Evolutionary conservation across 371 early-diverging fungal genomes (phyloP).

Genomic region (Parasitella parasitica): DNA sequence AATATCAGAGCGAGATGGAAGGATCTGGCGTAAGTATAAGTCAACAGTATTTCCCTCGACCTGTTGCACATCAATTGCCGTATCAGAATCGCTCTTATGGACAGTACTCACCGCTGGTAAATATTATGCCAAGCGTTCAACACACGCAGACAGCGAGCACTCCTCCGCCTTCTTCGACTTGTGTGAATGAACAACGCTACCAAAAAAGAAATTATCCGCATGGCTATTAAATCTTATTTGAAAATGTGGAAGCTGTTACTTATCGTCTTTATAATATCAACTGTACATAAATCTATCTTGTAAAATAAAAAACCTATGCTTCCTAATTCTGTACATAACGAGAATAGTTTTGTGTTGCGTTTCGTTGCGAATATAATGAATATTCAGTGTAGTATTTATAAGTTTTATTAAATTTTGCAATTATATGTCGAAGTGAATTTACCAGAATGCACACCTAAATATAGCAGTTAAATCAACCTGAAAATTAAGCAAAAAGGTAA

Average conservation of each 20-base stretch:
- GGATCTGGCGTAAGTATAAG: background rate
- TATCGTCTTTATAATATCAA: background rate
- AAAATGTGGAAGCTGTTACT: background rate
- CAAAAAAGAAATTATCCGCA: slow-evolving; percentile 5
- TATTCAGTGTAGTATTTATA: too few species aligned
- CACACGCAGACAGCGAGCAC: background rate
- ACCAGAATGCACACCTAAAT: slow-evolving; percentile 23
- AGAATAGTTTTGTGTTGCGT: too few species aligned
- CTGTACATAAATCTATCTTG: too few species aligned
- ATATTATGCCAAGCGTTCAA: background rate
- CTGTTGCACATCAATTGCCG: background rate
- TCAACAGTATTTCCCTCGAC: background rate
- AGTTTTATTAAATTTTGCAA: background rate
- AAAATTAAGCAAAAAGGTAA: too few species aligned
- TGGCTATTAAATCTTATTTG: background rate
- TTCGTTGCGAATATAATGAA: too few species aligned
- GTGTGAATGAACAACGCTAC: slow-evolving; percentile 2
- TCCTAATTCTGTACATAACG: too few species aligned
- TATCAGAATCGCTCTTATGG: background rate
- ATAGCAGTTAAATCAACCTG: too few species aligned
- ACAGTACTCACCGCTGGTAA: background rate
- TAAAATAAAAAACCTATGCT: too few species aligned
- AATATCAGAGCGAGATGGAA: background rate
- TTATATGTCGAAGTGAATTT: background rate
- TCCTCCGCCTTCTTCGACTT: background rate